Evolutionary conservation across 176 grass and related monocot genomes (phyloP), one percentile per base, ranked within the genome.

Genomic region (Avena insularis): DNA sequence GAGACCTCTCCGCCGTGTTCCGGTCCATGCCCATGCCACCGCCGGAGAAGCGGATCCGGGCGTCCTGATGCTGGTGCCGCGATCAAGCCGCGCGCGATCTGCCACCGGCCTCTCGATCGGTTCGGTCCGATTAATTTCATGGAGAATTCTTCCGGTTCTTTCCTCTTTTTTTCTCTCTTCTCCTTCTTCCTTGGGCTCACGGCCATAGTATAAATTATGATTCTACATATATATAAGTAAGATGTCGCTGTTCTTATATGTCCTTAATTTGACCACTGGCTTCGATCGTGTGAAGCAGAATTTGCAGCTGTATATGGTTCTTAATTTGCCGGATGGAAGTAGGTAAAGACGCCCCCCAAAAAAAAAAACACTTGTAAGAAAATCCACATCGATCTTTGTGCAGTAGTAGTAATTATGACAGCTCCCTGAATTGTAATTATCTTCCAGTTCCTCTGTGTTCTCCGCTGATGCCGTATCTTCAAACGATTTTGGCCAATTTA

Each of bases 21-120:
- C 88, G 69, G 63, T 60, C 78, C 8, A 55, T 95, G 67, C 86
- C 78, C 20, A 48, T 95, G 67, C 83, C 93, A 60, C 83, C 93
- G 0, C 88, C 91, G 31, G 92, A 95, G 93, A 95, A 95, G 82
- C 78, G 93, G 86, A 93, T 95, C 88, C 91, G 88, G 60, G 88
- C 88, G 61, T 81, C 63, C 46, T 92, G 86, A 86, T 77, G 62
- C 58, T 17, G 59, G 45, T 35, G 88, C 80, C 49, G 81, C 47
- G 57, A 88, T 85, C 84, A 43, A 43, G 0, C 40, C 40, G 40
- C 40, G 40, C 40, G 40, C 40, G 57, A 88, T 85, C 84, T 76
- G n/a, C 16, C 59, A 20, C 73, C 48, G 76, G 48, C 81, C 65
- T 61, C 59, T 33, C 29, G 64, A 73, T 64, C 48, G 76, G 76